phyloP scores from a whole-genome alignment of 805 yeast genomes.

The Jamesozyma rosinii region DNA sequence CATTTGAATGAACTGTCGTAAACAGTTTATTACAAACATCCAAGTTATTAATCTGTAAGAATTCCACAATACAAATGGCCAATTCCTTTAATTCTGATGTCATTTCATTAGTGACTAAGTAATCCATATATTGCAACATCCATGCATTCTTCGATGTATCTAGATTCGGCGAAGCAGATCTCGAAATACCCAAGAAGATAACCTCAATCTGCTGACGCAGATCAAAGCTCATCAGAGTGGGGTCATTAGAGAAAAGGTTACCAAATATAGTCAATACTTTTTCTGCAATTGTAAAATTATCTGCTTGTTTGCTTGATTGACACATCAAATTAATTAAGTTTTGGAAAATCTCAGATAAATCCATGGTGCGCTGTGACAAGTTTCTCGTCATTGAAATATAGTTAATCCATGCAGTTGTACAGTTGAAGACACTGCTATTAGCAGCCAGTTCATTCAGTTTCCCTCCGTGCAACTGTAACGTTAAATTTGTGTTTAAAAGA shows the following conservation, averaged over 20 bases:
- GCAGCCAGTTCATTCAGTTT: neutral
- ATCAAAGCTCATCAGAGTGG: conserved; percentile 25
- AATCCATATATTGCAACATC: conserved; percentile 30
- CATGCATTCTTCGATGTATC: conserved; percentile 22
- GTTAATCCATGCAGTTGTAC: conserved; percentile 26
- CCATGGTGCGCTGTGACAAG: conserved; percentile 23
- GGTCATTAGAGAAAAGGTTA: conserved; percentile 24
- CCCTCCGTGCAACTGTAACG: conserved; percentile 3
- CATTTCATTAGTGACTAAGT: conserved; percentile 27
- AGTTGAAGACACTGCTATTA: conserved; percentile 18
- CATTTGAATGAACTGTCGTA: conserved; percentile 11
- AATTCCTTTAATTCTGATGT: conserved; percentile 26
- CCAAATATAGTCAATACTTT: conserved; percentile 22
- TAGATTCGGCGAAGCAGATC: conserved; percentile 10
- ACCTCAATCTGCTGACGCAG: conserved; percentile 25
- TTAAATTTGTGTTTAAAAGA: conserved; percentile 22
- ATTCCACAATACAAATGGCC: conserved; percentile 27
- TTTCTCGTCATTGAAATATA: conserved; percentile 26
- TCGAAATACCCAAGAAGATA: conserved; percentile 26
- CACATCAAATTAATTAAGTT: conserved; percentile 26
- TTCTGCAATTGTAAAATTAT: conserved; percentile 21
- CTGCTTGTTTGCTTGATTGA: conserved; percentile 17
- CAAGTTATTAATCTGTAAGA: conserved; percentile 26
- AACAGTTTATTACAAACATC: conserved; percentile 29
- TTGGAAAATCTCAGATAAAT: conserved; percentile 23